A percentile compares a stretch with the other conserved stretches of the same genome.
phyloP scores from a whole-genome alignment of 2,329 filamentous ascomycete genomes.

The Ascosphaera apis region DNA sequence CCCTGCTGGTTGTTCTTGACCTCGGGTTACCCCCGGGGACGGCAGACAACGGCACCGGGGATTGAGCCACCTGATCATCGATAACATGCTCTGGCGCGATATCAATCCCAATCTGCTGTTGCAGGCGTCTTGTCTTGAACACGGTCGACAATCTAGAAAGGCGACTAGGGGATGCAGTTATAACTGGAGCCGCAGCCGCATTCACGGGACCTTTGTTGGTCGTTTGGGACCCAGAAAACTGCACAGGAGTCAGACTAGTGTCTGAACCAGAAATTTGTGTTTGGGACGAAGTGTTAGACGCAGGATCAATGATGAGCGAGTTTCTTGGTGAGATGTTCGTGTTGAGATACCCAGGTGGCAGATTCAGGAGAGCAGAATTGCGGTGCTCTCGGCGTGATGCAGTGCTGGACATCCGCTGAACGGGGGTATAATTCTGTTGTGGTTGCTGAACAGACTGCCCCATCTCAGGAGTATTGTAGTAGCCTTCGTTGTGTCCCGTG shows the following conservation, averaged over 20 bases:
- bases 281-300: background rate
- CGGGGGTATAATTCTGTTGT: background rate
- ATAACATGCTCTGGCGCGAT: background rate
- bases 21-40: background rate
- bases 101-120: background rate
- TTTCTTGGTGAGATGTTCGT: background rate
- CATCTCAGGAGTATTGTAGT: background rate
- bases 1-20: background rate
- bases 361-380: background rate
- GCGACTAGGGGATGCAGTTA: background rate
- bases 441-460: background rate
- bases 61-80: background rate
- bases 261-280: background rate
- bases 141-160: background rate
- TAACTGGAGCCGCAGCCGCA: background rate
- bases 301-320: background rate
- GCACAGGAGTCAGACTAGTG: background rate
- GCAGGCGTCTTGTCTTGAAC: background rate
- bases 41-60: background rate
- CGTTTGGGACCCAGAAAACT: background rate
- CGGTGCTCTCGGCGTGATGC: background rate
- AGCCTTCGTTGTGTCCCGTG: background rate
- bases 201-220: background rate
- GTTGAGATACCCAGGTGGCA: conserved; percentile 2
- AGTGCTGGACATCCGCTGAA: background rate